phyloP scores from a whole-genome alignment of 1,284 basidiomycete species.

The Tausonia pullulans region DNA sequence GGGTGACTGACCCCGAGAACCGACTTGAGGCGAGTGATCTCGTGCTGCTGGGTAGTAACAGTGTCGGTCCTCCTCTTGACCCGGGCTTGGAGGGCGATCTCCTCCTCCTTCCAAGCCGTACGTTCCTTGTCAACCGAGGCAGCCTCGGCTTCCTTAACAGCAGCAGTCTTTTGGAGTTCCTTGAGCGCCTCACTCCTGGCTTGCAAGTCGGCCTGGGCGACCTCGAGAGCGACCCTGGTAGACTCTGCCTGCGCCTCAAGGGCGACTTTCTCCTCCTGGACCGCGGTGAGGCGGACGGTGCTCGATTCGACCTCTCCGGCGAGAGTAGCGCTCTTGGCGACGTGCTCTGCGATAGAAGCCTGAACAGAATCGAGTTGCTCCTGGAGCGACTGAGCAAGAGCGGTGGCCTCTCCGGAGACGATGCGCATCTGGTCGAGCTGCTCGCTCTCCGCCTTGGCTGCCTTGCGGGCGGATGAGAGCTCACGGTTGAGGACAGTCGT shows the following conservation, averaged over 20 bases:
- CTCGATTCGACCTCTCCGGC: not conserved
- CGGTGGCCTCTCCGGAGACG: not conserved
- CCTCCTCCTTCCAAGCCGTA: not conserved
- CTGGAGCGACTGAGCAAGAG: not conserved
- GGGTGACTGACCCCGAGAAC: not conserved
- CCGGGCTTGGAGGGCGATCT: not conserved
- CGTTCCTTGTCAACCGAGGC: not conserved
- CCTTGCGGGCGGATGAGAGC: no score
- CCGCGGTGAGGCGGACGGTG: not conserved
- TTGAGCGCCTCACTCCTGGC: not conserved
- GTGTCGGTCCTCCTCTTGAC: not conserved
- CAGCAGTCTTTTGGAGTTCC: not conserved
- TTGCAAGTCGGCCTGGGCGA: not conserved
- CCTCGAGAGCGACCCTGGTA: not conserved
- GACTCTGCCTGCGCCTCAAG: not conserved
- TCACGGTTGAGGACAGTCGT: no score
- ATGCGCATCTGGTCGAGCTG: not conserved
- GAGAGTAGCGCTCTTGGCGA: not conserved
- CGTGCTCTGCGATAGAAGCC: not conserved
- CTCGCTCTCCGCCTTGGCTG: not conserved
- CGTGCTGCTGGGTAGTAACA: conserved; percentile 9
- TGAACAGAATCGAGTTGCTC: not conserved
- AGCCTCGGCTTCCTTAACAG: no score
- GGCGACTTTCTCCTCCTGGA: not conserved
- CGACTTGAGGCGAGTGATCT: conserved; percentile 7